Base-by-base conservation (phyloP, 2,329 filamentous ascomycete species). In the Cercospora citrullina region DNA sequence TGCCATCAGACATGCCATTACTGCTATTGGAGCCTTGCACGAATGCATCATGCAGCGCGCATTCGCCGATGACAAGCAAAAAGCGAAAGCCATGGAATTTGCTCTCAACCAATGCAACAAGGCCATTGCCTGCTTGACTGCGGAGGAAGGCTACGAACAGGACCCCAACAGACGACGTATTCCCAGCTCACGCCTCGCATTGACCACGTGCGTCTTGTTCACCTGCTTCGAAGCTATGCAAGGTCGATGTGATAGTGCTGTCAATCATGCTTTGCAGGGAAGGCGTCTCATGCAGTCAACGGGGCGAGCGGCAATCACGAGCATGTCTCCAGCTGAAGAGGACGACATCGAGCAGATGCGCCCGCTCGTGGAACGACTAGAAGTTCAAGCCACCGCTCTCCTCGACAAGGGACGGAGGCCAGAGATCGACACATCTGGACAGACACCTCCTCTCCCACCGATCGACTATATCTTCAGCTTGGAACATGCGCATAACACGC, bases 211-310 rank as follows among this genome's bases (percentile, higher is more conserved):
- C 64, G 75, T 77, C 5, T 71, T 78, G 10, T 78, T 77, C 51
- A 78, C 76, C 5, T 77, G 75, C 64, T 77, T 78, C 59, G 76
- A 78, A 65, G 72, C 76, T 8, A 75, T 77, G 74, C 76, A 77
- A 68, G 76, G 76, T 18, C 72, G 74, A n/a, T 76, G 74, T 65
- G 76, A 77, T 64, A 76, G 75, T 42, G 76, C 76, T 9, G 75
- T 77, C n/a, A 75, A 74, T 28, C 75, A 77, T 53, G 76, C 76
- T 4, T 66, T 77, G 3, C 76, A 77, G 62, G 76, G 76, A 6
- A 63, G 73, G 53, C 70, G 72, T 8, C 67, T 77, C 2, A 66
- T 77, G 16, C 73, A 77, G 63, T 71, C 74, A 7, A 73, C 70
- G 14, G 70, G 67, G 30, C 65, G 70, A 23, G 65, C 69, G 3